Base-by-base conservation (phyloP, 305 asterid genomes). In the Striga hermonthica region DNA sequence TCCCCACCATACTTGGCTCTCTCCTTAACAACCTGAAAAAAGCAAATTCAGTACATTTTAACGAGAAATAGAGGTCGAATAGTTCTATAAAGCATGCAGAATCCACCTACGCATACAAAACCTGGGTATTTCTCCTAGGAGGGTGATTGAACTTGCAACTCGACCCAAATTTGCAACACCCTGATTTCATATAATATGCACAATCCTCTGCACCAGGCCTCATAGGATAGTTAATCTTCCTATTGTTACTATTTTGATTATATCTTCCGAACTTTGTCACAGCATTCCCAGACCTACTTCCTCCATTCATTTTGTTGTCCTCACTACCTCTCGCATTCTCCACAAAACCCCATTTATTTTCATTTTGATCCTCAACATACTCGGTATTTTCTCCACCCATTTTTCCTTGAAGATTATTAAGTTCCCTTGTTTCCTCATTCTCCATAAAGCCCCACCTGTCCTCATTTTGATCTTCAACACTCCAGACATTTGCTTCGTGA, bases 81-180 rank as follows among this genome's bases (percentile, higher is more conserved):
- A 22, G 31, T 22, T 56, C 10, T 11, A 45, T 34, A 16, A 37
- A 63, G 63, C 62, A 49, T 15, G 40, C 57, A 67, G 60, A 38
- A 36, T 5, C 54, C 38, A 68, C 9, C 9, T 62, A 48, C 37
- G 49, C 52, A 11, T 22, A 72, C 28, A 22, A 22, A 31, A 93
- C 99, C 97, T 80, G 96, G 60, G 60, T 69, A 60, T 74, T 86
- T 74, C 81, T 80, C 75, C 79, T 74, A 1, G 91, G 85, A 56
- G 97, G 96, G 60, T 93, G 99, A 76, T 88, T 93, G 70, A 84
- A 93, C 88, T 90, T 93, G 95, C 99, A 93, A 77, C 74, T 70
- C 49, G 77, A 43, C 34, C 96, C 99, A 70, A 82, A 93, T 80
- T 93, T 93, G 74, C 97, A 93, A 52, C 81, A 76, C 48, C 95